phyloP scores from a whole-genome alignment of 2,329 filamentous ascomycete genomes.

The Beauveria varroae region DNA sequence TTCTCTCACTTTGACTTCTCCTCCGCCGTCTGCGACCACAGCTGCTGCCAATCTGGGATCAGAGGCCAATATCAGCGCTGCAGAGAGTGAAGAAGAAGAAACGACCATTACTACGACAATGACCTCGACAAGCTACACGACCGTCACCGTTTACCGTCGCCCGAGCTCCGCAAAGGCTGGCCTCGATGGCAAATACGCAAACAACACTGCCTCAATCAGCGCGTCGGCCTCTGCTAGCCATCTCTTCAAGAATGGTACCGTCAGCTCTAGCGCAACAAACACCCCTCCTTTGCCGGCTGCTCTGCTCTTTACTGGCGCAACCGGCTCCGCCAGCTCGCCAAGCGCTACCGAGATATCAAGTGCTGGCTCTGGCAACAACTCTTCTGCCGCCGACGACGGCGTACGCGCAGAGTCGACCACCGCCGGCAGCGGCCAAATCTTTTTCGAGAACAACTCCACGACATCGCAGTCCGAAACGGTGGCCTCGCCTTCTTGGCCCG shows the following conservation, averaged over 20 bases:
- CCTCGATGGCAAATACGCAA: not conserved
- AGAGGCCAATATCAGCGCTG: not conserved
- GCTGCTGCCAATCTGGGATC: not conserved
- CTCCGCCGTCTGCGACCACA: not conserved
- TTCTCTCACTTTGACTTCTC: not conserved
- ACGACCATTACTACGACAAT: conserved; percentile 2
- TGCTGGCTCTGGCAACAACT: no score
- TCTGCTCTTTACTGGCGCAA: not conserved
- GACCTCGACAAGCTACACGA: conserved; percentile 3
- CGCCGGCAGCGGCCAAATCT: no score
- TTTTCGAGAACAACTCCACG: not conserved
- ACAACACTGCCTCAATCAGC: not conserved
- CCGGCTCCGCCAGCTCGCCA: not conserved
- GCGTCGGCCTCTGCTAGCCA: not conserved
- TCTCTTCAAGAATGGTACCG: not conserved
- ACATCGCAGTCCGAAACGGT: no score
- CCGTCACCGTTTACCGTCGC: not conserved
- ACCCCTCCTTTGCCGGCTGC: not conserved
- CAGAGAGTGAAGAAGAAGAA: not conserved
- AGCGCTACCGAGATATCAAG: not conserved
- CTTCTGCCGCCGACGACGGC: no score
- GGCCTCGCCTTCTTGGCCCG: not conserved
- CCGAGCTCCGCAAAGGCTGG: not conserved
- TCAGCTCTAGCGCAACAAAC: not conserved
- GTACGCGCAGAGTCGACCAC: no score